Base-by-base conservation (phyloP, 371 early-diverging fungal genomes). In the Basidiobolus meristosporus region DNA sequence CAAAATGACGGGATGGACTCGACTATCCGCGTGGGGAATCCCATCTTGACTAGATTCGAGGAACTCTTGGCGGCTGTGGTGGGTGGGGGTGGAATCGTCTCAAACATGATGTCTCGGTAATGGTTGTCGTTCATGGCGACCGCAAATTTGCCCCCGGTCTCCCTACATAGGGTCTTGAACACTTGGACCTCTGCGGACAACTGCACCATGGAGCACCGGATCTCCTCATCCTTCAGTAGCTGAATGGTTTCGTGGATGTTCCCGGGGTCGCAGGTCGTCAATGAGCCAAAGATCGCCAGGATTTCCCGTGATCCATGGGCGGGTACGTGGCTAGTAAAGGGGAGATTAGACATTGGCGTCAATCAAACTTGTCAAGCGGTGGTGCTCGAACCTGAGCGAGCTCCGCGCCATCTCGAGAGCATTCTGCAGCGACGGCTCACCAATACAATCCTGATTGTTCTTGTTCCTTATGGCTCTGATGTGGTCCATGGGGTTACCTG, bases 391-490 rank as follows among this genome's bases (percentile, higher is more conserved):
- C 70, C 50, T 41, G 34, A 82, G 46, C 1, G 67, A 60, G 18
- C 58, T 59, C 45, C 82, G 62, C 1, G 87, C 89, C 47, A 91
- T 46, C 39, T 87, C 84, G 17, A 95, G 45, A 2, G 89, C 77
- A 46, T 95, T 95, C 50, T 92, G 93, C 17, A 95, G 50, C 0
- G 88, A 87, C 0, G 93, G 84, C 36, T 90, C 91, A 4, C 96
- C 96, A 9, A 73, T 65, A 20, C 76, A 59, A 34, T 88, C 90
- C 22, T 64, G 59, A 44, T 74, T 79, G 29, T 63, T 65, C 40
- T 72, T 71, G 1, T 62, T 62, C 40, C 68, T 59, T 29, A 84
- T 40, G 1, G 73, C 83, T 9, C 60, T 50, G 18, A 78, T 63
- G 50, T 86, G 85, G 15, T 84, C 82, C 20, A 63, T 68, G 3